Conservation (phyloP, 345 rosid species). For the Citrus medica region DNA sequence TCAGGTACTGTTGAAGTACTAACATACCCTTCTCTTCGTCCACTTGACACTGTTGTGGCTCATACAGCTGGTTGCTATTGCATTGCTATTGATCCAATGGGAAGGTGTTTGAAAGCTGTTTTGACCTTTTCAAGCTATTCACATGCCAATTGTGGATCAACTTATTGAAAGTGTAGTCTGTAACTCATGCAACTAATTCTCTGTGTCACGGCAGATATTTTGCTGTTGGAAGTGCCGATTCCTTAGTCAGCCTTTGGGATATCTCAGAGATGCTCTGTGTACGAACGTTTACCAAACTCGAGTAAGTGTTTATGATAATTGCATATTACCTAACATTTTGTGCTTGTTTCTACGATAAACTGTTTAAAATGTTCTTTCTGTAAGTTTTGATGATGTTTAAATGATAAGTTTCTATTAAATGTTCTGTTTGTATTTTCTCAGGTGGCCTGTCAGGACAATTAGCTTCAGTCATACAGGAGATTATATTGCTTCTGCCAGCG, state of each 20-base stretch:
- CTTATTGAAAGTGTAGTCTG: not conserved
- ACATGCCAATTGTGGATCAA: not conserved
- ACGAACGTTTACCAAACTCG: slow-evolving; percentile 81
- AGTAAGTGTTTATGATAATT: slow-evolving; percentile 46
- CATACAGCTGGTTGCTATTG: slow-evolving; percentile 99
- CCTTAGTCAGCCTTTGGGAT: slow-evolving; percentile 98
- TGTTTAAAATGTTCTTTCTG: not conserved
- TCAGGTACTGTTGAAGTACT: slow-evolving; percentile 95
- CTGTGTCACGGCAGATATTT: slow-evolving; percentile 54
- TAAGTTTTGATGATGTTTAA: no score
- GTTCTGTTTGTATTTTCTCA: slow-evolving; percentile 26
- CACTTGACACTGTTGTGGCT: slow-evolving; percentile 80
- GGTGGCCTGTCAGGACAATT: slow-evolving; percentile 95
- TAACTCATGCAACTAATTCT: not conserved
- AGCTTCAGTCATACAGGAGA: slow-evolving; percentile 85
- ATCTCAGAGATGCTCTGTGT: slow-evolving; percentile 92
- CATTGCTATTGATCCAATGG: slow-evolving; percentile 94
- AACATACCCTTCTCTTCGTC: slow-evolving; percentile 73
- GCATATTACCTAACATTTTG: not conserved
- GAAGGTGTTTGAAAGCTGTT: slow-evolving; percentile 50
- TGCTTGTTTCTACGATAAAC: not conserved
- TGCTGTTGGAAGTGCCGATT: slow-evolving; percentile 99
- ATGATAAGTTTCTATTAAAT: not conserved
- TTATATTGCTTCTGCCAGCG: slow-evolving; percentile 94
- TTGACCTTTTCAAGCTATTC: not conserved